Base-by-base conservation (phyloP, 768 basidiomycete genomes). In the Serpula lacrymans region DNA sequence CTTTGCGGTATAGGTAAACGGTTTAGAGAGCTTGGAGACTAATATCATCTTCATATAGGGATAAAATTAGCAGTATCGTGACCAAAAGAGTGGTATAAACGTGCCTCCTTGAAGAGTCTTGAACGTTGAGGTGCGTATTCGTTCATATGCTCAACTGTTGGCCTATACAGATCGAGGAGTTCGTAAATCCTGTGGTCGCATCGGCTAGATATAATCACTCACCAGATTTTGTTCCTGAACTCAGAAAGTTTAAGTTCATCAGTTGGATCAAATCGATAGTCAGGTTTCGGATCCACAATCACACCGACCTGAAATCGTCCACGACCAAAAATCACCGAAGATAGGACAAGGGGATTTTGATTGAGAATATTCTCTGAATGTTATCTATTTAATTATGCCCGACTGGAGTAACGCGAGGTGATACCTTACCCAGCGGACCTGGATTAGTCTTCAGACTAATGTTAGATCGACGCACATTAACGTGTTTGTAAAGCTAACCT, bases 81-180 rank as follows among this genome's bases (percentile, higher is more conserved):
- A 16, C 44, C 16, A n/a, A 4, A 18, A 13, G 43, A 12, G 37
- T 13, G 13, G 51, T 31, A 8, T n/a, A n/a, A n/a, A n/a, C n/a
- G n/a, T n/a, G 65, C 69, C 63, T 72, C 70, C 42, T 72, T 73
- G 56, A 73, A 73, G 4, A 75, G 49, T n/a, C 70, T 51, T 1
- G 70, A 72, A 45, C 74, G 71, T 23, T 60, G 52, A 7, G 74
- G 74, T 0, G 72, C 70, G 37, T 53, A 63, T 16, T 46, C 47
- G 41, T 74, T 76, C 37, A 66, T 54, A 32, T 60, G 46, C 39
- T 72, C 63, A 5, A 74, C 56, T 5, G 60, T 69, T 0, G 68
- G 57, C 70, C 69, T 74, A n/a, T n/a, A n/a, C n/a, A n/a, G n/a
- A n/a, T n/a, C n/a, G n/a, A n/a, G n/a, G n/a, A n/a, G n/a, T n/a